A percentile compares a stretch with the other conserved stretches of the same genome.
Evolutionary conservation across 495 filamentous ascomycete genomes (phyloP).

Genomic region (Hamigera avellanea): DNA sequence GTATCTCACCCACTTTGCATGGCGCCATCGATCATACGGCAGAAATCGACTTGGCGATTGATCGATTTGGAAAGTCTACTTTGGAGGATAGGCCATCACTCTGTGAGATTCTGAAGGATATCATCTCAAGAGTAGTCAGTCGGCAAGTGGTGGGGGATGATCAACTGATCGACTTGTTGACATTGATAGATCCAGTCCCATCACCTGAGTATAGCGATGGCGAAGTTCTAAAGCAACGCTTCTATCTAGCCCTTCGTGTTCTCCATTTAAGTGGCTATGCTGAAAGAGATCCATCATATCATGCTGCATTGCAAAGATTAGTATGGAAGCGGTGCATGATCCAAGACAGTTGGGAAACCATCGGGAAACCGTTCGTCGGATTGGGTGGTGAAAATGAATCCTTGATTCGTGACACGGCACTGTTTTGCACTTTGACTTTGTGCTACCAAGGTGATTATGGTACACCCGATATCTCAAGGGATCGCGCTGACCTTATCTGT

Average conservation of each 20-base stretch:
- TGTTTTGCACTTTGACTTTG: slow-evolving; percentile 19
- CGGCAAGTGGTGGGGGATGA: slow-evolving; percentile 55
- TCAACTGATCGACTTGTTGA: slow-evolving; percentile 52
- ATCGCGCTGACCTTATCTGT: neutral
- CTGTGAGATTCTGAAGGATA: slow-evolving; percentile 48
- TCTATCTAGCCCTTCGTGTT: slow-evolving; percentile 60
- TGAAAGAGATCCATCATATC: slow-evolving; percentile 34
- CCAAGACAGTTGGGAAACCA: slow-evolving; percentile 60
- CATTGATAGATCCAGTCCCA: neutral
- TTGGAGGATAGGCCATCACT: slow-evolving; percentile 52
- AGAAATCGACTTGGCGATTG: slow-evolving; percentile 60
- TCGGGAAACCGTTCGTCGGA: slow-evolving; percentile 17
- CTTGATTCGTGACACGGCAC: slow-evolving; percentile 17
- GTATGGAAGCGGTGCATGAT: slow-evolving; percentile 79
- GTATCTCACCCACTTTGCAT: slow-evolving; percentile 43
- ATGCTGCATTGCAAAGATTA: slow-evolving; percentile 48
- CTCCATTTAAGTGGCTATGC: slow-evolving; percentile 44
- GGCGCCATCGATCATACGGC: slow-evolving; percentile 68
- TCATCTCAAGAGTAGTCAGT: slow-evolving; percentile 52
- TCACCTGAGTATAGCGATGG: slow-evolving; percentile 2
- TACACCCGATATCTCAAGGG: neutral
- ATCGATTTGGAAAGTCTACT: slow-evolving; percentile 46
- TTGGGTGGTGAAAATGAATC: slow-evolving; percentile 13
- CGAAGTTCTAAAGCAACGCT: slow-evolving; percentile 39
- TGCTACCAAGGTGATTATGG: slow-evolving; percentile 25